Conservation (phyloP, 2,329 filamentous ascomycete genomes). For the Sporothrix globosa region DNA sequence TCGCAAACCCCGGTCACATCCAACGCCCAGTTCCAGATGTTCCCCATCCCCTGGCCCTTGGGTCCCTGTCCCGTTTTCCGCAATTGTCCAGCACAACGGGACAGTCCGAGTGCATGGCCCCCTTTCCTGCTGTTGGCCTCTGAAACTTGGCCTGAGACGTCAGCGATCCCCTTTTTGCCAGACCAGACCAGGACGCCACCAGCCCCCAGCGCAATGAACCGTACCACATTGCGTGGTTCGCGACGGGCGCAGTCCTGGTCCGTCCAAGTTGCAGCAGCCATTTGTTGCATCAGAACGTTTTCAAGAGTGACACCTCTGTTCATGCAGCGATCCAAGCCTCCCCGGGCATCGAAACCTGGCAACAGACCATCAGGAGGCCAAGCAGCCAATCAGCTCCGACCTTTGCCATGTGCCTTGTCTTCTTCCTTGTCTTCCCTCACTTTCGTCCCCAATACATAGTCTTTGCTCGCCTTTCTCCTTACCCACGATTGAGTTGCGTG, state of each 20-base stretch:
- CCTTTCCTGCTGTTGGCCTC: background rate
- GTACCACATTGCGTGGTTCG: conserved; percentile 7
- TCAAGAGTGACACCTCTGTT: conserved; percentile 9
- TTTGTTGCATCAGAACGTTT: conserved; percentile 17
- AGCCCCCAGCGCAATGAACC: background rate
- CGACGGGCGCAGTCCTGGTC: background rate
- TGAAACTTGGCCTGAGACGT: conserved; percentile 34
- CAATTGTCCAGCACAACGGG: conserved; percentile 15
- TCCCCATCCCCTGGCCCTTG: conserved; percentile 25
- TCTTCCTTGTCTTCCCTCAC: background rate
- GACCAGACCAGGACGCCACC: background rate
- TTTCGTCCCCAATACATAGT: background rate
- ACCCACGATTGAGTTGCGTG: conserved; percentile 21
- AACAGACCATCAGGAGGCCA: conserved; percentile 2
- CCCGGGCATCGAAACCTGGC: conserved; percentile 7
- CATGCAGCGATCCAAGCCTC: conserved; percentile 22
- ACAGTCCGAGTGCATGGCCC: conserved; percentile 17
- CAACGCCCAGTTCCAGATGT: conserved; percentile 27
- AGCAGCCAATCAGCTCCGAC: background rate
- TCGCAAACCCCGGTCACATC: background rate
- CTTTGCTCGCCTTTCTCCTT: background rate
- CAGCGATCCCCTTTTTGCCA: conserved; percentile 15
- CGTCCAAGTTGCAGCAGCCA: background rate
- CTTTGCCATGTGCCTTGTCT: background rate
- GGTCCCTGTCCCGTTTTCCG: conserved; percentile 13